Percentiles rank a stretch among this genome's conserved stretches.
Evolutionary conservation across 768 basidiomycete species (phyloP).

Genomic region (Suillus spraguei): DNA sequence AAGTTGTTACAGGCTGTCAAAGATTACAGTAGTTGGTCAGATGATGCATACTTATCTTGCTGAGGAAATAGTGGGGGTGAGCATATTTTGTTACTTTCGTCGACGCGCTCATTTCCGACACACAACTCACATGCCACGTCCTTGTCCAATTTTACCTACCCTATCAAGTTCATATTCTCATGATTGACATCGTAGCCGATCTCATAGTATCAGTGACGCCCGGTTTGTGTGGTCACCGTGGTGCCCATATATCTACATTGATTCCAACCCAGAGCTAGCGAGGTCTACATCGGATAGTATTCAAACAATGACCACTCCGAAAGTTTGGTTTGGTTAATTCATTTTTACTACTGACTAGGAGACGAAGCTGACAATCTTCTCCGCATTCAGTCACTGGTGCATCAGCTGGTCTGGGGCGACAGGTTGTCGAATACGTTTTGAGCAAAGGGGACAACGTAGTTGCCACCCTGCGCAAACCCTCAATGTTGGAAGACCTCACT

Average conservation of each 20-base stretch:
- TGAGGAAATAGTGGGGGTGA: not conserved
- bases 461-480: constrained; percentile 49
- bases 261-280: not conserved
- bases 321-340: constrained; percentile 29
- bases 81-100: not conserved
- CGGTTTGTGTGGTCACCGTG: not conserved
- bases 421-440: constrained; percentile 36
- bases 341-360: constrained; percentile 1
- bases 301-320: constrained; percentile 11
- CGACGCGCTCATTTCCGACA: not conserved
- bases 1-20: constrained; percentile 23
- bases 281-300: constrained; percentile 6
- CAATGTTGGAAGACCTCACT: constrained; percentile 33
- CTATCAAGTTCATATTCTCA: not conserved
- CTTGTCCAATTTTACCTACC: too few species aligned
- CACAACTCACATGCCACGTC: not conserved
- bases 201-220: not conserved
- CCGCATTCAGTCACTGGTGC: constrained; percentile 41
- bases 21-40: constrained; percentile 29
- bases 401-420: constrained; percentile 42
- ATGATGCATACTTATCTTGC: constrained; percentile 22
- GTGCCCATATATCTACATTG: not conserved
- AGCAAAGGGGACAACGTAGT: constrained; percentile 40
- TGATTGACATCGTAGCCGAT: not conserved
- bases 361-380: not conserved